phyloP scores from a whole-genome alignment of 208 protist genomes.

The Crithidia bombi region DNA sequence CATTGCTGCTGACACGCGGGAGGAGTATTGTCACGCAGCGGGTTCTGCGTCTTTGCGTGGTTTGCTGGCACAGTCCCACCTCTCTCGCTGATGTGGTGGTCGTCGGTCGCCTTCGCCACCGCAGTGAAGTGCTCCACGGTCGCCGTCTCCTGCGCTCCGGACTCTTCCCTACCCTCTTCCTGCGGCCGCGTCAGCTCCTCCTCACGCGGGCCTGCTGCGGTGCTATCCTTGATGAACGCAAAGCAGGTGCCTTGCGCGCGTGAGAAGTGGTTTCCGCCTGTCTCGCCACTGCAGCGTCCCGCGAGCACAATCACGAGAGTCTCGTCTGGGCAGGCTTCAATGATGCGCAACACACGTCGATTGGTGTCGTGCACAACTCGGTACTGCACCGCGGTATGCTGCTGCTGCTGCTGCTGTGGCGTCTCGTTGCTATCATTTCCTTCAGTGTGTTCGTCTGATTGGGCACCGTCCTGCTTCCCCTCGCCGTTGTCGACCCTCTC shows the following conservation, averaged over 20 bases:
- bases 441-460: background rate
- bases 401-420: background rate
- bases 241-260: constrained; percentile 67
- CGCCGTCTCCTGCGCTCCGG: background rate
- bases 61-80: background rate
- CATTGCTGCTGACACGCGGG: constrained; percentile 54
- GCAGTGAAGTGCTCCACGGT: background rate
- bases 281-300: constrained; percentile 40
- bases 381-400: constrained; percentile 43
- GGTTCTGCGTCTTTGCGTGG: background rate
- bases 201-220: constrained; percentile 37
- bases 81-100: background rate
- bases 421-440: background rate
- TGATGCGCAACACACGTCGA: constrained; percentile 67
- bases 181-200: constrained; percentile 21
- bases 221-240: constrained; percentile 80
- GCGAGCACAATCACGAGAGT: constrained; percentile 69
- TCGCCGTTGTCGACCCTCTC: background rate
- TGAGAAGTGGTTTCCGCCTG: constrained; percentile 50
- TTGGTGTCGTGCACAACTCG: constrained; percentile 58
- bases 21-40: constrained; percentile 17
- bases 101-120: background rate
- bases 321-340: constrained; percentile 71
- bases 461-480: no score
- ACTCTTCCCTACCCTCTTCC: background rate